Conservation (phyloP, 352 stramenopile species). For the Globisporangium carolinianum region DNA sequence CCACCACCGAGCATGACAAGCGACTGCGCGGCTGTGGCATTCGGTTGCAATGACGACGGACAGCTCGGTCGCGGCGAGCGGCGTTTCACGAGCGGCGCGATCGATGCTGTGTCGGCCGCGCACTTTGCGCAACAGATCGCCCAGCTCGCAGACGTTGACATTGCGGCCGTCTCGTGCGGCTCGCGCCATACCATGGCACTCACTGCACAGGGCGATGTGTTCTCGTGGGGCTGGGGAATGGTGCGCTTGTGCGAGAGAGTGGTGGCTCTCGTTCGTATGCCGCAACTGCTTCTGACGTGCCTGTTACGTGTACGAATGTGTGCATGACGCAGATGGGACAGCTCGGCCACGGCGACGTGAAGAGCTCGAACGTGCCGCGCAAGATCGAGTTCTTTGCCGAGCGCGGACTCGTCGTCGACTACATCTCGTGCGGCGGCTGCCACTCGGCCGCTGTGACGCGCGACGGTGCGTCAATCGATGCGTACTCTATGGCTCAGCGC, state of each 20-base stretch:
- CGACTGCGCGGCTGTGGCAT: constrained; percentile 49
- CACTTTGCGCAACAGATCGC: constrained; percentile 66
- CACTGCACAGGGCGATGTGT: constrained; percentile 49
- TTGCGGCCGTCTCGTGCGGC: constrained; percentile 67
- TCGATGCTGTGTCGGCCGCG: constrained; percentile 71
- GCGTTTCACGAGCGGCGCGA: constrained; percentile 36
- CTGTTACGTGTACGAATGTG: neutral
- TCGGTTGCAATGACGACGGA: constrained; percentile 82
- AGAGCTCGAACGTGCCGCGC: constrained; percentile 54
- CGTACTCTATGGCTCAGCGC: neutral
- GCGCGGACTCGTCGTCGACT: constrained; percentile 41
- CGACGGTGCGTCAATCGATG: constrained; percentile 27
- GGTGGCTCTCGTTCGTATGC: neutral
- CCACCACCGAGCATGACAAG: neutral
- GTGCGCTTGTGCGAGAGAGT: constrained; percentile 21
- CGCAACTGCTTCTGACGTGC: neutral
- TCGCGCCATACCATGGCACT: constrained; percentile 81
- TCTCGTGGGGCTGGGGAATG: constrained; percentile 76
- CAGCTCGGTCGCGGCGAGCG: constrained; percentile 68
- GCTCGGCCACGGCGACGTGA: constrained; percentile 68
- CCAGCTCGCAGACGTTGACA: constrained; percentile 36
- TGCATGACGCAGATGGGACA: constrained; percentile 55
- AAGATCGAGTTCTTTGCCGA: constrained; percentile 60
- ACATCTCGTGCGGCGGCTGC: constrained; percentile 77
- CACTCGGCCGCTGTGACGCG: constrained; percentile 71